Evolutionary conservation across 2,329 filamentous ascomycete species (phyloP).

Genomic region (Xylaria sp.): DNA sequence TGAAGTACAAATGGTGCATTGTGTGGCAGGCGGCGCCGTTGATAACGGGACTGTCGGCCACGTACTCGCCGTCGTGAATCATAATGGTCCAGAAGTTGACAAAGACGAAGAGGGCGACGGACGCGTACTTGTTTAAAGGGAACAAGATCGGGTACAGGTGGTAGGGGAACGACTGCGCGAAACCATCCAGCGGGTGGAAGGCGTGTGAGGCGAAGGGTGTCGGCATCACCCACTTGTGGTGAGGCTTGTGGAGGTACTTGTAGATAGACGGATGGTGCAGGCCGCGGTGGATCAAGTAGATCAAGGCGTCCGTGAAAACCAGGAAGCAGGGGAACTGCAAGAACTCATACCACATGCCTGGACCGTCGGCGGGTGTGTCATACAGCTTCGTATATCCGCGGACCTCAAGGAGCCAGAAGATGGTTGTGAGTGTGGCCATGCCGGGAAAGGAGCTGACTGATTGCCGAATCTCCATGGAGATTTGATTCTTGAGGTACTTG

Average conservation of each 20-base stretch:
- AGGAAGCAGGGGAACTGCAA: conserved; percentile 87
- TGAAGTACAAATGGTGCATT: conserved; percentile 88
- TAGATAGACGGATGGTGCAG: conserved; percentile 81
- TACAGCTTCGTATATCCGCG: conserved; percentile 89
- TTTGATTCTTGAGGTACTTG: conserved; percentile 94
- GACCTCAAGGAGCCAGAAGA: conserved; percentile 85
- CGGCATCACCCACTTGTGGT: conserved; percentile 99
- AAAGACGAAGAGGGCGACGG: conserved; percentile 86
- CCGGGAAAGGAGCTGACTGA: conserved; percentile 79
- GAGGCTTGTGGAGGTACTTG: conserved; percentile 92
- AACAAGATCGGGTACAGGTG: conserved; percentile 94
- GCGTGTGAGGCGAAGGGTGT: conserved; percentile 92
- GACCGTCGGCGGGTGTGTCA: conserved; percentile 79
- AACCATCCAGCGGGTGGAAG: conserved; percentile 95
- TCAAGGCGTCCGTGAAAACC: conserved; percentile 79
- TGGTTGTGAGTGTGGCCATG: conserved; percentile 84
- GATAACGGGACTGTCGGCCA: conserved; percentile 88
- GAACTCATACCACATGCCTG: conserved; percentile 80
- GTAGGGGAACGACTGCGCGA: conserved; percentile 88
- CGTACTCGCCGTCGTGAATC: conserved; percentile 95
- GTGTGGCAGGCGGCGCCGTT: conserved; percentile 96
- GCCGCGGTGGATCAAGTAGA: conserved; percentile 83
- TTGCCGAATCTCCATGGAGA: conserved; percentile 85
- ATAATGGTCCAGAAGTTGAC: conserved; percentile 98
- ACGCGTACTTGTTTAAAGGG: conserved; percentile 90